Conservation (phyloP, 352 stramenopile genomes). For the Thalassiosira sp. region DNA sequence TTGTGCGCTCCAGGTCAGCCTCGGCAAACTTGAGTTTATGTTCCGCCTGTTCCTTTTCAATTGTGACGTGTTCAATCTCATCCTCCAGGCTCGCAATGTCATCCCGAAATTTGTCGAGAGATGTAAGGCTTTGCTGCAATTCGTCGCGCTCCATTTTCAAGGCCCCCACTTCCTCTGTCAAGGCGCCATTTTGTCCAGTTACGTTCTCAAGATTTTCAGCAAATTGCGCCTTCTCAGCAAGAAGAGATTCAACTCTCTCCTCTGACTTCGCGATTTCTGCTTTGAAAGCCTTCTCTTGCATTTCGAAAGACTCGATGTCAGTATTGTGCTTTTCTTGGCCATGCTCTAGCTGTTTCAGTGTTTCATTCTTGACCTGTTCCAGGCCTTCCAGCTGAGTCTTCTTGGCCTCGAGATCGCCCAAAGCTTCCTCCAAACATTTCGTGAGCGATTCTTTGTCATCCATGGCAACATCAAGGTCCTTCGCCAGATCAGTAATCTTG, state of each 20-base stretch:
- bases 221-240: conserved; percentile 22
- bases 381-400: conserved; percentile 23
- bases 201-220: conserved; percentile 19
- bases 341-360: conserved; percentile 14
- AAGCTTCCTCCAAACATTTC: conserved; percentile 32
- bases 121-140: conserved; percentile 13
- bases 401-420: conserved; percentile 21
- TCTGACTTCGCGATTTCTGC: conserved; percentile 18
- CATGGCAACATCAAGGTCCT: conserved; percentile 21
- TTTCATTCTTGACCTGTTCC: conserved; percentile 18
- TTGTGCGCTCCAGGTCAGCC: conserved; percentile 24
- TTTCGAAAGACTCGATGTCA: conserved; percentile 27
- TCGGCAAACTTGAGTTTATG: conserved; percentile 22
- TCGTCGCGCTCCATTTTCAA: conserved; percentile 19
- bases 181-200: conserved; percentile 5
- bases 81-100: conserved; percentile 24
- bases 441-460: conserved; percentile 40
- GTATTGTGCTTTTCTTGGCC: conserved; percentile 4
- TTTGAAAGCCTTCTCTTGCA: conserved; percentile 24
- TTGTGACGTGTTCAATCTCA: conserved; percentile 13
- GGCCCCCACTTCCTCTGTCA: conserved; percentile 14
- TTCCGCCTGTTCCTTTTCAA: conserved; percentile 26
- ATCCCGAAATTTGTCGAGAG: conserved; percentile 14
- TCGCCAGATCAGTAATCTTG: conserved; percentile 17
- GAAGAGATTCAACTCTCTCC: conserved; percentile 18